Evolutionary conservation across 139 green algal genomes (phyloP).

Genomic region (Chlamydomonas sphaeroides): DNA sequence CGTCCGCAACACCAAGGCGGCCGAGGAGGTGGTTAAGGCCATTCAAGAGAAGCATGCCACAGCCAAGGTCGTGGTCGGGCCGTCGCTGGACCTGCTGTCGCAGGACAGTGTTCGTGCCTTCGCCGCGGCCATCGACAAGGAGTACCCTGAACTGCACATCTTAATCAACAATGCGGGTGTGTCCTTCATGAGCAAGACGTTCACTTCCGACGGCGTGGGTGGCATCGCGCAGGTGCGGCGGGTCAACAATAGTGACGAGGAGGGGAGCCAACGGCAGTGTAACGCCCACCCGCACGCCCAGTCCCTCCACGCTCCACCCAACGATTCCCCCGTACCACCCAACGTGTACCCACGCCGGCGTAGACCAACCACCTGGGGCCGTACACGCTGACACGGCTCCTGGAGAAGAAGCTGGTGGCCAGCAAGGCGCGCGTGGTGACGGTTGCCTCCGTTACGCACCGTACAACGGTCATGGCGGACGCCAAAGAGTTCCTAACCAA

Average conservation of each 20-base stretch:
- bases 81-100: constrained; percentile 57
- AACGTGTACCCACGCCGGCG: not conserved
- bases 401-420: constrained; percentile 65
- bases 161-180: constrained; percentile 66
- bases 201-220: constrained; percentile 53
- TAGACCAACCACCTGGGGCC: constrained; percentile 80
- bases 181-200: constrained; percentile 53
- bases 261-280: no score
- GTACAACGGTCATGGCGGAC: constrained; percentile 48
- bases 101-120: constrained; percentile 66
- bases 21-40: constrained; percentile 50
- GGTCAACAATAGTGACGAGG: no score
- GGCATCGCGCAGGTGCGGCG: constrained; percentile 53
- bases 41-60: constrained; percentile 45
- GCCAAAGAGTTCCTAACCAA: constrained; percentile 48
- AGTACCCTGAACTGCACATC: constrained; percentile 50
- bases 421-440: constrained; percentile 59
- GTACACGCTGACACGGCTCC: constrained; percentile 79
- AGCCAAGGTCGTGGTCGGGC: constrained; percentile 53
- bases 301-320: not conserved
- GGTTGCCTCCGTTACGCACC: constrained; percentile 58
- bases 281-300: no score
- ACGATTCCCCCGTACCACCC: not conserved
- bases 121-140: constrained; percentile 46
- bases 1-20: constrained; percentile 59